Percentiles rank a stretch among this genome's conserved stretches.
phyloP scores from a whole-genome alignment of 768 basidiomycete species.

The Leccinum broughii region DNA sequence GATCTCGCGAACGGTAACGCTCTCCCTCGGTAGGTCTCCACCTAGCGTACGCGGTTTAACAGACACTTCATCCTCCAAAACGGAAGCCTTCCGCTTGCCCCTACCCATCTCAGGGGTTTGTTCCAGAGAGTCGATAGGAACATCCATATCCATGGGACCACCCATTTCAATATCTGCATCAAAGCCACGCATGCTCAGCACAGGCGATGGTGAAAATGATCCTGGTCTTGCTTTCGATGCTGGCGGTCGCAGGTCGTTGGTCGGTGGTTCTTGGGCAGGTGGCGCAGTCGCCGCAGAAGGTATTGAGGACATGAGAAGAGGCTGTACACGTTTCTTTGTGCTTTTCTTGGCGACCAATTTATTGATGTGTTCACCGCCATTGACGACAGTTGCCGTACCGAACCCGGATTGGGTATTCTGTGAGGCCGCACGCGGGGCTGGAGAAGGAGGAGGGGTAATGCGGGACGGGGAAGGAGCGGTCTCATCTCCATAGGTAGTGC shows the following conservation, averaged over 20 bases:
- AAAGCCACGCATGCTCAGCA: constrained; percentile 51
- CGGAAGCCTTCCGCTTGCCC: constrained; percentile 55
- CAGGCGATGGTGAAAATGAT: constrained; percentile 44
- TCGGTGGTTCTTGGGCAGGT: constrained; percentile 14
- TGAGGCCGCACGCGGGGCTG: constrained; percentile 34
- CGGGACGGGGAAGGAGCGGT: constrained; percentile 26
- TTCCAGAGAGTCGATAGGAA: constrained; percentile 55
- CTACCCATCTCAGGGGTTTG: constrained; percentile 40
- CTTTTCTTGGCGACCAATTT: constrained; percentile 74
- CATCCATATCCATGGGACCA: constrained; percentile 51
- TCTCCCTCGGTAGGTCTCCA: constrained; percentile 58
- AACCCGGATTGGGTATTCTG: constrained; percentile 43
- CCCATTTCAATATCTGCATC: constrained; percentile 44
- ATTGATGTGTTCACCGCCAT: constrained; percentile 63
- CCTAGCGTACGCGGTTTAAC: constrained; percentile 61
- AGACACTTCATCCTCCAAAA: constrained; percentile 40
- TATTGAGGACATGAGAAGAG: constrained; percentile 39
- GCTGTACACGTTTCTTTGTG: constrained; percentile 66
- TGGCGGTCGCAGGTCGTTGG: constrained; percentile 18
- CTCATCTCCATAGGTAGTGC: constrained; percentile 22
- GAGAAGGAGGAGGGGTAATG: constrained; percentile 54
- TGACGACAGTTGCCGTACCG: constrained; percentile 36
- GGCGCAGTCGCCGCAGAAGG: constrained; percentile 36
- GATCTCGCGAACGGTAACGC: constrained; percentile 58
- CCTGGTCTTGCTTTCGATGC: constrained; percentile 27